Percentiles rank a stretch among this genome's conserved stretches.
Conservation (phyloP, 2,329 filamentous ascomycete species). For the Nemania sp. region DNA sequence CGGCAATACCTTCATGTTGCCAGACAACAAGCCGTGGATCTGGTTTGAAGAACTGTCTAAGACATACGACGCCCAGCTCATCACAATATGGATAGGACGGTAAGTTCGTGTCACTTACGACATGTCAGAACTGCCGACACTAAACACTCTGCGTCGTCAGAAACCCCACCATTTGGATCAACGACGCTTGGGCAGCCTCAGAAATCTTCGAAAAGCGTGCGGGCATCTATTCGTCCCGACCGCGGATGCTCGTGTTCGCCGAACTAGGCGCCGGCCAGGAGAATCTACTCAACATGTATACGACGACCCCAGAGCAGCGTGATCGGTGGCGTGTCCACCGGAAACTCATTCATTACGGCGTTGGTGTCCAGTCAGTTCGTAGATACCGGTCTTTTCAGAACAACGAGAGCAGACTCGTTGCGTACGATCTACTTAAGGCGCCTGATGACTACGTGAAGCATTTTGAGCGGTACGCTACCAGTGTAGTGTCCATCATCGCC, state of each 20-base stretch:
- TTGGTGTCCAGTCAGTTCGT: constrained; percentile 66
- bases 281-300: constrained; percentile 60
- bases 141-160: constrained; percentile 41
- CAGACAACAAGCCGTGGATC: constrained; percentile 67
- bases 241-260: constrained; percentile 61
- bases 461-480: constrained; percentile 65
- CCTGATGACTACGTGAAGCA: constrained; percentile 64
- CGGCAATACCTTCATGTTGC: constrained; percentile 67
- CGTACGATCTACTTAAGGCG: constrained; percentile 59
- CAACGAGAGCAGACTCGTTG: constrained; percentile 68
- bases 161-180: constrained; percentile 61
- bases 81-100: constrained; percentile 69
- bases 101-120: constrained; percentile 37
- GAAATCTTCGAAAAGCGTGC: constrained; percentile 67
- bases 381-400: constrained; percentile 67
- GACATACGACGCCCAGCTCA: constrained; percentile 60
- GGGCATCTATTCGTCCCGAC: constrained; percentile 63
- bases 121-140: background rate
- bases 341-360: constrained; percentile 64
- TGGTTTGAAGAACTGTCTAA: constrained; percentile 67
- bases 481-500: constrained; percentile 67
- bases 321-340: constrained; percentile 60
- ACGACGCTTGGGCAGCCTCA: constrained; percentile 62
- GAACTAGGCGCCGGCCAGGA: constrained; percentile 60
- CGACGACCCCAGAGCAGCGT: constrained; percentile 54